A percentile compares a stretch with the other conserved stretches of the same genome.
These are phyloP conservation scores for Phytopythium boreale DNA, from an alignment of 352 stramenopile genomes.

Conservation along the genomic window DNA sequence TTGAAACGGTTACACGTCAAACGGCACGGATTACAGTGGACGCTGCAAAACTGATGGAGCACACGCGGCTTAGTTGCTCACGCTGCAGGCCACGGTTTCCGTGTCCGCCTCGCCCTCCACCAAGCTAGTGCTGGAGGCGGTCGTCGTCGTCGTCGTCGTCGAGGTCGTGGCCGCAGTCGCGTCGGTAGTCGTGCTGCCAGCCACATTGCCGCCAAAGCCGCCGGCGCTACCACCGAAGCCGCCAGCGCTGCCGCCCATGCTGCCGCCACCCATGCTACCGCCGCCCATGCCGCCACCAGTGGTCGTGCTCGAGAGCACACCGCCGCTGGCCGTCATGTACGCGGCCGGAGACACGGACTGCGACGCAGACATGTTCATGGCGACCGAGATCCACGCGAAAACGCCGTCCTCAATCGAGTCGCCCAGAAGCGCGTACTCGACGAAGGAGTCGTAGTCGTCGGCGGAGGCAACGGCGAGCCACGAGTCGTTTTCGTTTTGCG, in stretches of 20 bases:
- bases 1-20: not conserved
- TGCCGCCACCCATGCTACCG: conserved; percentile 13
- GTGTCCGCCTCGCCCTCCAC: not conserved
- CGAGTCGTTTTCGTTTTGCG: conserved; percentile 20
- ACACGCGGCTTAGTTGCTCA: not conserved
- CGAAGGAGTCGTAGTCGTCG: conserved; percentile 20
- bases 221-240: conserved; percentile 13
- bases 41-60: not conserved
- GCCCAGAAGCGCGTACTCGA: conserved; percentile 16
- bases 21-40: not conserved
- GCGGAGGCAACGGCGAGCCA: conserved; percentile 13
- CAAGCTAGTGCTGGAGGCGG: not conserved
- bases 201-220: conserved; percentile 11
- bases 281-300: conserved; percentile 12
- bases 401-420: conserved; percentile 18
- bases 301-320: conserved; percentile 10
- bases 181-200: not conserved
- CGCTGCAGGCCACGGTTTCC: not conserved
- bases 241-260: conserved; percentile 8
- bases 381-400: conserved; percentile 22
- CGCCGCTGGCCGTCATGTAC: conserved; percentile 13
- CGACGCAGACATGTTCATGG: conserved; percentile 16
- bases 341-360: conserved; percentile 10
- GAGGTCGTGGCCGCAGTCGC: not conserved
- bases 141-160: not conserved